Evolutionary conservation across 192 early-diverging fungal species (phyloP), one percentile per base, ranked within the genome.

Genomic region (Backusella morwellensis): DNA sequence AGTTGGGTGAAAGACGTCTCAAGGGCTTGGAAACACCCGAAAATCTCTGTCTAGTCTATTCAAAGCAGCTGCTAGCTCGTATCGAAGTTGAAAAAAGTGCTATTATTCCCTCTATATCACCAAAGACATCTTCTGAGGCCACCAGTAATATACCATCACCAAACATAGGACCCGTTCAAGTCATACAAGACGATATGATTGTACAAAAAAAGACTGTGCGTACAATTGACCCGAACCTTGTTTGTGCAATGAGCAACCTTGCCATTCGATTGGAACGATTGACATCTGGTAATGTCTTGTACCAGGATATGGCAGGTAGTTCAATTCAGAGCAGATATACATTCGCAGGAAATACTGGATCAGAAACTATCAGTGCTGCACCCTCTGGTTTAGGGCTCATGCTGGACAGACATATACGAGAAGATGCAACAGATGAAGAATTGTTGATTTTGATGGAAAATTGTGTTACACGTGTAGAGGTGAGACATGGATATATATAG

Each of bases 21-120:
- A 97, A 97, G 85, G 96, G 96, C 0, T 80, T 97, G 36, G 96
- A 97, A 82, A 95, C 93, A 4, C 93, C 94, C 5, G 96, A 97
- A 80, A 86, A 90, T 75, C 81, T 96, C n/a, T 92, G 88, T 42
- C 73, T 93, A 80, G 91, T 96, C n/a, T 91, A 92, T 76, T 86
- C 89, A 1, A 84, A 78, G 44, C 75, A 80, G 54, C 38, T 89
- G 40, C 67, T 78, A 35, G 86, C 79, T 47, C 81, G 88, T 36
- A 77, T 85, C 69, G 84, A 86, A 73, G n/a, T 76, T 2, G 75
- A 77, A 36, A 84, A 86, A 32, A 70, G 77, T 69, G 76, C 86
- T 42, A 50, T 86, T 35, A 73, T 84, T 76, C n/a, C 73, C 8
- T 63, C 56, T 63, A 26, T 63, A 29, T 63, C 56, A 14, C 56